phyloP scores from a whole-genome alignment of 1,139 yeast species.

The Saccharomyces hybrid region DNA sequence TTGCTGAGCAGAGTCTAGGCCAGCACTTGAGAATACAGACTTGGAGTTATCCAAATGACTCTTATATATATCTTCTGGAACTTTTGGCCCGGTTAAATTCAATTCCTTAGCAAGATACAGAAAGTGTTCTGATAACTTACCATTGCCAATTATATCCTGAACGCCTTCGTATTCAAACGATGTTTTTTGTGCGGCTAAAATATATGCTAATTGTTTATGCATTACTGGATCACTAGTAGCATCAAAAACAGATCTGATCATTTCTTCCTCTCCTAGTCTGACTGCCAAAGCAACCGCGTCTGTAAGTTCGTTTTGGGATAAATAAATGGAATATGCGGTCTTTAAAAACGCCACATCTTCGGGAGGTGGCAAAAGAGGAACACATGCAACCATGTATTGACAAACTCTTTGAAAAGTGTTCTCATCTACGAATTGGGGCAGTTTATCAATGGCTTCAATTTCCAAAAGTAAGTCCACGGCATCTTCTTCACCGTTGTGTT shows the following conservation, averaged over 20 bases:
- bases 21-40: slow-evolving; percentile 41
- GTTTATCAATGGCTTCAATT: slow-evolving; percentile 75
- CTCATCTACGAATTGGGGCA: slow-evolving; percentile 79
- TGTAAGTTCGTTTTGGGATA: slow-evolving; percentile 71
- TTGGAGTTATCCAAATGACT: slow-evolving; percentile 75
- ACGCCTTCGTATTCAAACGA: slow-evolving; percentile 74
- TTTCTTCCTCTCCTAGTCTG: slow-evolving; percentile 72
- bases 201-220: slow-evolving; percentile 87
- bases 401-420: slow-evolving; percentile 84
- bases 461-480: slow-evolving; percentile 91
- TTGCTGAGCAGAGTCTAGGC: slow-evolving; percentile 91
- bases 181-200: slow-evolving; percentile 80
- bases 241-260: slow-evolving; percentile 72
- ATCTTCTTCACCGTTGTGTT: slow-evolving; percentile 97
- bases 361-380: slow-evolving; percentile 90
- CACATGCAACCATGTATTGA: slow-evolving; percentile 90
- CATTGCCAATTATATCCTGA: slow-evolving; percentile 80
- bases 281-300: slow-evolving; percentile 89
- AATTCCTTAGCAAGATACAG: slow-evolving; percentile 76
- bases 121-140: slow-evolving; percentile 71
- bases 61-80: slow-evolving; percentile 92
- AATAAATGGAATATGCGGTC: slow-evolving; percentile 85
- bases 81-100: slow-evolving; percentile 80
- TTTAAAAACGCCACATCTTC: slow-evolving; percentile 81
- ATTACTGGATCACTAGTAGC: slow-evolving; percentile 62